These are phyloP conservation scores for Periglandula ipomoeae DNA, from an alignment of 2,329 filamentous ascomycete species.

Conservation along the genomic window DNA sequence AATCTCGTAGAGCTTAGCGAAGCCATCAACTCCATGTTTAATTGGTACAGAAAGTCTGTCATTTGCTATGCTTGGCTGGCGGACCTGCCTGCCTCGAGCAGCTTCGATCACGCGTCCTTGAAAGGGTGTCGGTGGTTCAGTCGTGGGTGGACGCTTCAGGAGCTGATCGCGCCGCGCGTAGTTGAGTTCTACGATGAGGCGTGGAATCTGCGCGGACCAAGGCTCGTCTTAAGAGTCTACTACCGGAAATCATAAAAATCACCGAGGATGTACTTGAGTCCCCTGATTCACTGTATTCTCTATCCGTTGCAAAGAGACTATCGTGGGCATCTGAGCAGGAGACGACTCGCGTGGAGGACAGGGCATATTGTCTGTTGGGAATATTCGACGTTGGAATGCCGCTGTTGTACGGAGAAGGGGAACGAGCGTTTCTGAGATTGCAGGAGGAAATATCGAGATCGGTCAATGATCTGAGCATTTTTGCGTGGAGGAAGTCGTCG, in stretches of 20 bases:
- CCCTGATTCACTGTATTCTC: not conserved
- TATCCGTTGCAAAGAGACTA: slow-evolving; percentile 10
- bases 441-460: slow-evolving; percentile 13
- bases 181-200: slow-evolving; percentile 17
- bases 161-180: slow-evolving; percentile 13
- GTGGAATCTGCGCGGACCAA: slow-evolving; percentile 13
- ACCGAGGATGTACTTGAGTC: slow-evolving; percentile 10
- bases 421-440: slow-evolving; percentile 12
- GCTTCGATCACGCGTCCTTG: not conserved
- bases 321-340: slow-evolving; percentile 11
- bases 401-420: slow-evolving; percentile 14
- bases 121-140: slow-evolving; percentile 2
- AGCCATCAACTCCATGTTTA: too few species aligned
- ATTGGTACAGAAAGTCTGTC: slow-evolving; percentile 1
- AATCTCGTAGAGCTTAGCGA: too few species aligned
- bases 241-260: slow-evolving; percentile 16
- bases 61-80: slow-evolving; percentile 5
- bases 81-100: not conserved
- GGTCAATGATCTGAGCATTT: slow-evolving; percentile 7
- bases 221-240: slow-evolving; percentile 11
- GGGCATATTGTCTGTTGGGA: slow-evolving; percentile 16
- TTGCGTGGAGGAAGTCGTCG: slow-evolving; percentile 3
- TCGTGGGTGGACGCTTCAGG: slow-evolving; percentile 11
- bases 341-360: slow-evolving; percentile 14
- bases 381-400: slow-evolving; percentile 16